Conservation (phyloP, 2,329 filamentous ascomycete species). For the Colletotrichum theobromicola region DNA sequence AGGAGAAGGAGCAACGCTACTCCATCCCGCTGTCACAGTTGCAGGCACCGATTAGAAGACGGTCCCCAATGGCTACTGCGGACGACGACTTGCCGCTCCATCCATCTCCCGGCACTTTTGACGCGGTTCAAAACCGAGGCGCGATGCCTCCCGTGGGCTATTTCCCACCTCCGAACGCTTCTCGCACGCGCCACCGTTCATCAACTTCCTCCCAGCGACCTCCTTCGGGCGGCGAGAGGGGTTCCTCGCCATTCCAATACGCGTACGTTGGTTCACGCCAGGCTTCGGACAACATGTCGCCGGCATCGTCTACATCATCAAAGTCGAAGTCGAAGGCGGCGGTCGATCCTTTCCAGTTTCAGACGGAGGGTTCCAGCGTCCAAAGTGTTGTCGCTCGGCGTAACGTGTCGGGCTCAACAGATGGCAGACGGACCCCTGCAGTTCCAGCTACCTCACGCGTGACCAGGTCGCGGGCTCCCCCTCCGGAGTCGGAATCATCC, state of each 20-base stretch:
- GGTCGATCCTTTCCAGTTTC: slow-evolving; percentile 58
- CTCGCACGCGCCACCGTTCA: slow-evolving; percentile 46
- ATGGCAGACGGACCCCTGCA: slow-evolving; percentile 29
- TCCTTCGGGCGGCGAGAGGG: slow-evolving; percentile 37
- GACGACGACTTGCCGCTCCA: slow-evolving; percentile 43
- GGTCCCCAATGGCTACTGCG: slow-evolving; percentile 30
- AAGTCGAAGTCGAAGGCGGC: slow-evolving; percentile 30
- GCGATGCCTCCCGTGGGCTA: slow-evolving; percentile 55
- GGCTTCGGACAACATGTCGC: slow-evolving; percentile 45
- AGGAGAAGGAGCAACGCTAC: slow-evolving; percentile 50
- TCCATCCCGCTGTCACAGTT: slow-evolving; percentile 60
- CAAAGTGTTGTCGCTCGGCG: slow-evolving; percentile 40
- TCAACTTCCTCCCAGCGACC: slow-evolving; percentile 46
- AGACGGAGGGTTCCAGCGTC: slow-evolving; percentile 49
- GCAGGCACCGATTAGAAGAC: slow-evolving; percentile 45
- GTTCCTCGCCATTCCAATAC: slow-evolving; percentile 50
- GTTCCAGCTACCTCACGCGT: slow-evolving; percentile 37
- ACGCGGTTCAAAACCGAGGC: slow-evolving; percentile 37
- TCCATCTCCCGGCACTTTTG: slow-evolving; percentile 41
- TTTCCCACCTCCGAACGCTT: slow-evolving; percentile 51
- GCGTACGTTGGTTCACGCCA: slow-evolving; percentile 48
- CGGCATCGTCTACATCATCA: slow-evolving; percentile 32
- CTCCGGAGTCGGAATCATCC: slow-evolving; percentile 31
- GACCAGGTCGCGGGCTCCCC: slow-evolving; percentile 32
- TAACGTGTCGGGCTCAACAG: slow-evolving; percentile 39